Base-by-base conservation (phyloP, 805 yeast genomes). In the Kuraishia molischiana region DNA sequence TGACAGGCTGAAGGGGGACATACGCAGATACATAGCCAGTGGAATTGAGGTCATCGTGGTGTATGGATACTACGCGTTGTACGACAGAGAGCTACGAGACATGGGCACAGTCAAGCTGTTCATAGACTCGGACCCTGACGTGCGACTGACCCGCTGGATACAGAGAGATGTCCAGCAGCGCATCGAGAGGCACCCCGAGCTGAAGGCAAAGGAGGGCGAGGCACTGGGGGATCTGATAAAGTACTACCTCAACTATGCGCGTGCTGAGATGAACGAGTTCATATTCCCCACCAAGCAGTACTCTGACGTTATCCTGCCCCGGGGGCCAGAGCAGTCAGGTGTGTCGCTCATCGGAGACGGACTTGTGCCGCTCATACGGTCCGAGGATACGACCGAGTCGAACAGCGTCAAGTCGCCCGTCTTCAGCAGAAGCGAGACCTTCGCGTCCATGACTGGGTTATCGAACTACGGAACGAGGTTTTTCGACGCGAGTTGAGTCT, bases 71-170 rank as follows among this genome's bases (percentile, higher is more conserved):
- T 89, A 89, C 51, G 90, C 95, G 0, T 63, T 89, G 19, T 82
- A 75, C 50, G 79, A 85, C 52, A 59, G 61, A 33, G 62, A 62
- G 15, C 55, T 89, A 9, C 58, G 83, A 26, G 61, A 62, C 9
- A 43, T 69, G 50, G 78, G 89, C 0, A 65, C 74, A 1, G 63
- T 87, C 45, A 80, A 76, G 50, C 74, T 89, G 2, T 89, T 80
- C 48, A 67, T 89, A 13, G 92, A 85, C 46, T 72, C 86, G 43
- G 97, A 89, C 56, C 77, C 90, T 1, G 97, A 89, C 55, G 76
- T 82, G 4, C 61, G 96, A 38, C 61, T 89, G 30, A 78, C 85
- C n/a, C 71, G 95, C 45, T 76, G 92, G 82, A 79, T 85, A 34
- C 61, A 66, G 38, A 45, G 60, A 34, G 62, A 56, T 24, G 45